Evolutionary conservation across 2,329 filamentous ascomycete genomes (phyloP).

Genomic region (Trichoderma sp.): DNA sequence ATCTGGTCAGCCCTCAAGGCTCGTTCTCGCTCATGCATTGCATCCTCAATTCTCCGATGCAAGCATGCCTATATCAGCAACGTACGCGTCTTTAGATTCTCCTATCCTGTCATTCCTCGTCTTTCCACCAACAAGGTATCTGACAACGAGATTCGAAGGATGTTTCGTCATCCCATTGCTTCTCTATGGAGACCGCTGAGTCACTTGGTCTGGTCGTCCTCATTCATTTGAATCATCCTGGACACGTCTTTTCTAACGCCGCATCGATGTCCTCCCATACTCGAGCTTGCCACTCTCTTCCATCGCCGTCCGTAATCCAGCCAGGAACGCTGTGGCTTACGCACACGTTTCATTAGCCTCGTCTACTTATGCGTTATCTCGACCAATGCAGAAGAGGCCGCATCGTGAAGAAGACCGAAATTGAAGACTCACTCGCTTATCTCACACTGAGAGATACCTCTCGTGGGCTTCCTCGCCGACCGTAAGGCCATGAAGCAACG

Average conservation of each 20-base stretch:
- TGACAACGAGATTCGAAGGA: not conserved
- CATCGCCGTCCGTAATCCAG: not conserved
- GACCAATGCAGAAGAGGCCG: not conserved
- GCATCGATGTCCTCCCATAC: not conserved
- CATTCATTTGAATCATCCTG: not conserved
- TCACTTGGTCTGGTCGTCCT: not conserved
- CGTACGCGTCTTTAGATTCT: not conserved
- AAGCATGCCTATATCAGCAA: not conserved
- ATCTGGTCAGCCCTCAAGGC: not conserved
- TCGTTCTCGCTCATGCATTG: not conserved
- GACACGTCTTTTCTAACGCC: not conserved
- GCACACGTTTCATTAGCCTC: not conserved
- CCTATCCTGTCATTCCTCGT: not conserved
- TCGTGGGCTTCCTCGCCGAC: slow-evolving; percentile 35
- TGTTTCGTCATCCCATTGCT: not conserved
- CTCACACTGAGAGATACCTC: slow-evolving; percentile 30
- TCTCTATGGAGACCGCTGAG: not conserved
- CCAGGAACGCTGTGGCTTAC: not conserved
- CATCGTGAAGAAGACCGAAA: not conserved
- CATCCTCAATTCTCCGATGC: not conserved
- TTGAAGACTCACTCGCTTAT: slow-evolving; percentile 33
- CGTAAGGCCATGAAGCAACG: slow-evolving; percentile 31
- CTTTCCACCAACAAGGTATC: not conserved
- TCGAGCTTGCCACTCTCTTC: slow-evolving; percentile 6
- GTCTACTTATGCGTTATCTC: not conserved